Conservation (phyloP, 2,329 filamentous ascomycete genomes). For the Bertia moriformis region DNA sequence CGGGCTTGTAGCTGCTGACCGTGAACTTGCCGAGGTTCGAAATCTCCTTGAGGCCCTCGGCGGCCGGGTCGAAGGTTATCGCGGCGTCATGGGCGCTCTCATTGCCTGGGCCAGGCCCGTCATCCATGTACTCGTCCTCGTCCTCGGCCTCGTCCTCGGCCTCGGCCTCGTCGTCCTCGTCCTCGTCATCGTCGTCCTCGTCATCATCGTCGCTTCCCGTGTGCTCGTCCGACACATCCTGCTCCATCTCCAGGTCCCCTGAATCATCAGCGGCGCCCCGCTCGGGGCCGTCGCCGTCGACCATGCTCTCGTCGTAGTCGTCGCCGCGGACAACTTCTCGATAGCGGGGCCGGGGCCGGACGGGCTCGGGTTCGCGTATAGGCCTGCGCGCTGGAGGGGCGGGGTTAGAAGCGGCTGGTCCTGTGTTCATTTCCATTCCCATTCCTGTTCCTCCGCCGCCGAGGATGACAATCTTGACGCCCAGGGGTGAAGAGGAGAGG, state of each 20-base stretch:
- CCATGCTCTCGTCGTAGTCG: not conserved
- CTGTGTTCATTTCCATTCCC: too few relatives aligned
- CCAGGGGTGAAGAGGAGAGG: too few relatives aligned
- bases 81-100: constrained; percentile 21
- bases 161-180: constrained; percentile 6
- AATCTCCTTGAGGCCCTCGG: constrained; percentile 61
- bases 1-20: constrained; percentile 68
- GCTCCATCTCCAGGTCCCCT: too few relatives aligned
- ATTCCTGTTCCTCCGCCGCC: too few relatives aligned
- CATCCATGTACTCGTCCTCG: constrained; percentile 11
- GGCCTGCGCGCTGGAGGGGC: too few relatives aligned
- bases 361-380: too few relatives aligned
- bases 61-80: constrained; percentile 32
- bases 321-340: too few relatives aligned
- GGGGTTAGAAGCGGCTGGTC: too few relatives aligned
- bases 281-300: not conserved
- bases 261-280: not conserved
- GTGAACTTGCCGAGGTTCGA: constrained; percentile 73
- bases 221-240: too few relatives aligned
- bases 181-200: constrained; percentile 4
- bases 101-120: constrained; percentile 13
- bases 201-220: too few relatives aligned
- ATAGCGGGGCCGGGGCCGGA: too few relatives aligned
- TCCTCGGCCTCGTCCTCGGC: constrained; percentile 7
- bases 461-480: too few relatives aligned